Conservation (phyloP, 2,329 filamentous ascomycete species). For the Hypoxylon sp. region DNA sequence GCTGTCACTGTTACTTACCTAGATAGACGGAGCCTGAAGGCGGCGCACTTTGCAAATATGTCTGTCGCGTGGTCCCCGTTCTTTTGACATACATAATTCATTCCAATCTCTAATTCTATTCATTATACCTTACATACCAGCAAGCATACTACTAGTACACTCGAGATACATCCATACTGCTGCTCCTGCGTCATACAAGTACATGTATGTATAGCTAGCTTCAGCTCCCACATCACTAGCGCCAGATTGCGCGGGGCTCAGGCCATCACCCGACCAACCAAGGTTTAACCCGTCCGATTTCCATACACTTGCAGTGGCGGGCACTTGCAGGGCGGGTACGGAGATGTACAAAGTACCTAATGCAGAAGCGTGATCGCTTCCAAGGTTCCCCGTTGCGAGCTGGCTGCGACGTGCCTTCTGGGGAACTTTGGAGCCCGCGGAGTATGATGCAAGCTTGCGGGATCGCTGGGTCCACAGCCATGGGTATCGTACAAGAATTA, state of each 20-base stretch:
- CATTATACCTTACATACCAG: neutral
- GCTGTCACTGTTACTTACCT: neutral
- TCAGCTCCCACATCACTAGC: slow-evolving; percentile 20
- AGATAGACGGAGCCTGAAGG: neutral
- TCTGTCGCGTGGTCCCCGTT: neutral
- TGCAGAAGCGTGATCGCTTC: neutral
- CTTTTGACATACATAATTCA: neutral
- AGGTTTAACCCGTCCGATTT: slow-evolving; percentile 2
- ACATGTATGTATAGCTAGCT: slow-evolving; percentile 10
- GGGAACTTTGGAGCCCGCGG: slow-evolving; percentile 38
- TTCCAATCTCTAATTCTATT: too few relatives aligned
- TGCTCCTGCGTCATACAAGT: slow-evolving; percentile 24
- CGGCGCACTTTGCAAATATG: neutral
- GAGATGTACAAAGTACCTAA: neutral
- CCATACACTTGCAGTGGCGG: neutral
- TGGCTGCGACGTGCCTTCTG: slow-evolving; percentile 4
- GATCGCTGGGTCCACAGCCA: slow-evolving; percentile 27
- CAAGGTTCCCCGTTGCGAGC: neutral
- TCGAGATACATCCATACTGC: too few relatives aligned
- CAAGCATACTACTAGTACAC: too few relatives aligned
- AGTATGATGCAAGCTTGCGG: slow-evolving; percentile 24
- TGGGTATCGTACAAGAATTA: slow-evolving; percentile 16
- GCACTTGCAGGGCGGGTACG: neutral
- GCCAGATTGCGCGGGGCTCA: slow-evolving; percentile 4
- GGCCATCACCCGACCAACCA: slow-evolving; percentile 22